Evolutionary conservation across 2,329 filamentous ascomycete species (phyloP), one percentile per base, ranked within the genome.

Genomic region (Beauveria medogensis): DNA sequence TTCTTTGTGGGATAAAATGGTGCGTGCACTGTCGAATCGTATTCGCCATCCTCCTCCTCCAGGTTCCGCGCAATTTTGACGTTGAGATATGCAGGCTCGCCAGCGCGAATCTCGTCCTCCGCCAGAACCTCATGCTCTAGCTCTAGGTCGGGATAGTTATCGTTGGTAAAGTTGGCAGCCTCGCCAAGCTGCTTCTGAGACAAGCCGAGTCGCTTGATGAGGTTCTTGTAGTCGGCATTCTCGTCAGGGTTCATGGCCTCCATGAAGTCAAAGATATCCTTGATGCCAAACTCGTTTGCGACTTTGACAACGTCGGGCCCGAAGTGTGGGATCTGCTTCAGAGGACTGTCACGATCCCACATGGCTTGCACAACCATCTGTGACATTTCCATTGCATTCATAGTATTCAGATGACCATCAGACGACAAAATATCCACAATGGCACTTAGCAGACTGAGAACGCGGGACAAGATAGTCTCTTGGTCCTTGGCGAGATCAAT

Each of bases 361-460:
- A 97, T 96, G 55, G 89, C 92, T 76, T 99, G 94, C 3, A 99
- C 92, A 58, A 95, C 91, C 94, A 99, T 99, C 72, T 99, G 94
- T 14, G 91, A 96, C 84, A 99, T 91, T 74, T 99, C 94, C 93
- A 99, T 99, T 30, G 94, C 94, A 69, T 89, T 92, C 88, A 97
- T 96, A 63, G 94, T 93, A 71, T 99, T 99, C 64, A 99, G 82
- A 69, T 97, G 91, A 16, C 93, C 94, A 68, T 99, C 92, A 0
- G 92, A 97, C 10, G 92, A 96, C 41, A 99, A 82, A 18, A 99
- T 92, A 72, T 99, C 94, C 24, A 97, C 94, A 69, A 89, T 91
- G 24, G 94, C 93, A 71, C 90, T 95, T 52, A 99, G 82, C 12
- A 99, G 82, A 69, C 90, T 91, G 60, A 97, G 80, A 1, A 95